A percentile compares a stretch with the other conserved stretches of the same genome.
phyloP scores from a whole-genome alignment of 2,329 filamentous ascomycete species.

The Pseudogymnoascus sp. region DNA sequence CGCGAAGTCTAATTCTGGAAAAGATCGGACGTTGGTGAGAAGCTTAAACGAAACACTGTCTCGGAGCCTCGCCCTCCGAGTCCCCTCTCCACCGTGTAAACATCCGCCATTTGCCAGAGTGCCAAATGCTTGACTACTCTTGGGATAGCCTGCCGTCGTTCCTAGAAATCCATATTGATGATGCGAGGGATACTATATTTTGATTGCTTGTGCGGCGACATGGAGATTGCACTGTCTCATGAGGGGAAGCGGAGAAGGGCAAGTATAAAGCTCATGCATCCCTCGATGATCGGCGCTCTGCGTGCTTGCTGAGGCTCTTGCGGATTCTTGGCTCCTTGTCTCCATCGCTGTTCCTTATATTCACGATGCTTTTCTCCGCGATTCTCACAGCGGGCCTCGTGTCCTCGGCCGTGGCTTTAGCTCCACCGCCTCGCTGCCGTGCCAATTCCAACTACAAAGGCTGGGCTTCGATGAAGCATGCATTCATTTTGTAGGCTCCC shows the following conservation, averaged over 20 bases:
- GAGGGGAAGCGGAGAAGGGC: background rate
- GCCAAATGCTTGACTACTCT: background rate
- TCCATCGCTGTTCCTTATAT: background rate
- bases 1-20: background rate
- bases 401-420: background rate
- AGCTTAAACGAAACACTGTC: background rate
- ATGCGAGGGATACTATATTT: conserved; percentile 6
- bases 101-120: background rate
- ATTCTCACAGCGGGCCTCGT: background rate
- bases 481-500: conserved; percentile 35
- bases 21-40: background rate
- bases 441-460: conserved; percentile 30
- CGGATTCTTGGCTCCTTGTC: background rate
- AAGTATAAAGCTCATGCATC: background rate
- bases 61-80: background rate
- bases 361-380: background rate
- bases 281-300: background rate
- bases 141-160: background rate
- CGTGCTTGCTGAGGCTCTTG: background rate
- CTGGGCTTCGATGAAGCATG: conserved; percentile 34
- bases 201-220: background rate
- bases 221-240: background rate
- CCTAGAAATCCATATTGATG: background rate
- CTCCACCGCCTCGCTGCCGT: conserved; percentile 15
- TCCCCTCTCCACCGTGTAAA: background rate